phyloP scores from a whole-genome alignment of 208 protist species.

The Tritrichomonas foetus region DNA sequence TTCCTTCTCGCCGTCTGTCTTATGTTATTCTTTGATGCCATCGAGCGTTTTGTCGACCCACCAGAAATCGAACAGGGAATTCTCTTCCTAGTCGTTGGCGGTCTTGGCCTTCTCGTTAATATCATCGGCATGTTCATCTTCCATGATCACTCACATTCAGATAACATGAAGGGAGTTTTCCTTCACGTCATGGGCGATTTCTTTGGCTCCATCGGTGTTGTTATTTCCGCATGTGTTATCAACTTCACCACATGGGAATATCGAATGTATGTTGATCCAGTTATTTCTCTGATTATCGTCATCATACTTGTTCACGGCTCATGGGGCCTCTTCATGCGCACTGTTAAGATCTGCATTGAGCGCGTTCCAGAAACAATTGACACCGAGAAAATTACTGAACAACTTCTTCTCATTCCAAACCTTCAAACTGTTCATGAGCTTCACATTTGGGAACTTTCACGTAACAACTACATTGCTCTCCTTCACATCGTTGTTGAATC shows the following conservation, averaged over 20 bases:
- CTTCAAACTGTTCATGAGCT: conserved; percentile 51
- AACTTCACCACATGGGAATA: conserved; percentile 30
- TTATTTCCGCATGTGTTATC: conserved; percentile 44
- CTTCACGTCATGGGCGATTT: conserved; percentile 55
- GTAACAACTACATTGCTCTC: conserved; percentile 39
- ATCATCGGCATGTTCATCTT: background rate
- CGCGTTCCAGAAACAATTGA: conserved; percentile 38
- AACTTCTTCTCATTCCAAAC: conserved; percentile 18
- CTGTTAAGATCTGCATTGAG: conserved; percentile 43
- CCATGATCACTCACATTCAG: background rate
- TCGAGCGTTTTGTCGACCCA: conserved; percentile 41
- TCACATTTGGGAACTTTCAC: conserved; percentile 51
- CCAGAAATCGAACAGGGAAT: background rate
- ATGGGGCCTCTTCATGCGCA: background rate
- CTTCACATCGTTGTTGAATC: conserved; percentile 45
- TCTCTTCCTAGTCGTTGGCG: background rate
- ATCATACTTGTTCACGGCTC: conserved; percentile 42
- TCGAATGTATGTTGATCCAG: conserved; percentile 47
- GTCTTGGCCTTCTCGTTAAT: background rate
- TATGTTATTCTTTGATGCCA: conserved; percentile 43
- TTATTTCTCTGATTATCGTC: conserved; percentile 47
- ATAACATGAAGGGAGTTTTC: conserved; percentile 49
- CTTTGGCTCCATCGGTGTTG: conserved; percentile 49
- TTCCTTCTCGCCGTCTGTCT: conserved; percentile 45
- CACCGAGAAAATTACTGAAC: background rate